phyloP scores from a whole-genome alignment of 2,329 filamentous ascomycete species.

The Neofusicoccum laricinum region DNA sequence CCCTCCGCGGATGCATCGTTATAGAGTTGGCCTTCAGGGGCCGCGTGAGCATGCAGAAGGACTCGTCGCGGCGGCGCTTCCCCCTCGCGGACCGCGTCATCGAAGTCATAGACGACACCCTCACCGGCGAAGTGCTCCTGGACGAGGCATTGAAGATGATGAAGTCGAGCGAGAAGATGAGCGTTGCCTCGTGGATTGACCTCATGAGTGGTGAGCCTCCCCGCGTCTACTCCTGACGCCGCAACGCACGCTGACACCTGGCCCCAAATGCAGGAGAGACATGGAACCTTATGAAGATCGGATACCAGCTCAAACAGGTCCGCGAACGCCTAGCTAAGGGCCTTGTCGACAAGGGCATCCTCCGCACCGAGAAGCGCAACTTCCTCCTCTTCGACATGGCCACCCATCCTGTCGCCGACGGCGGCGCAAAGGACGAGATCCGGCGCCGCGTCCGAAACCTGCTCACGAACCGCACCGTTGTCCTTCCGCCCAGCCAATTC shows the following conservation, averaged over 20 bases:
- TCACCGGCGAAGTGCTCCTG: slow-evolving; percentile 94
- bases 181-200: slow-evolving; percentile 98
- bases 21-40: slow-evolving; percentile 95
- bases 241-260: slow-evolving; percentile 22
- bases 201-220: slow-evolving; percentile 82
- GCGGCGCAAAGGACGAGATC: slow-evolving; percentile 96
- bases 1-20: slow-evolving; percentile 94
- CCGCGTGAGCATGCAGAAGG: slow-evolving; percentile 97
- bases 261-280: slow-evolving; percentile 71
- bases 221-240: not conserved
- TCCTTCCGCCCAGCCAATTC: slow-evolving; percentile 81
- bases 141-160: slow-evolving; percentile 99
- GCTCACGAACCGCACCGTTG: slow-evolving; percentile 89
- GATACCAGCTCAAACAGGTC: slow-evolving; percentile 98
- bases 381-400: slow-evolving; percentile 99
- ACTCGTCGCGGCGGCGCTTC: slow-evolving; percentile 85
- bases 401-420: slow-evolving; percentile 93
- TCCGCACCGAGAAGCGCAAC: slow-evolving; percentile 98
- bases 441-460: slow-evolving; percentile 87
- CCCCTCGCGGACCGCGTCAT: slow-evolving; percentile 90
- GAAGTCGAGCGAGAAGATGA: slow-evolving; percentile 99
- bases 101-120: slow-evolving; percentile 93
- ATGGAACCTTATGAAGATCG: slow-evolving; percentile 99
- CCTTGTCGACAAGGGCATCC: slow-evolving; percentile 96
- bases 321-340: slow-evolving; percentile 96